A percentile compares a stretch with the other conserved stretches of the same genome.
Conservation (phyloP, 495 filamentous ascomycete genomes). For the Hypoxylon rickii region DNA sequence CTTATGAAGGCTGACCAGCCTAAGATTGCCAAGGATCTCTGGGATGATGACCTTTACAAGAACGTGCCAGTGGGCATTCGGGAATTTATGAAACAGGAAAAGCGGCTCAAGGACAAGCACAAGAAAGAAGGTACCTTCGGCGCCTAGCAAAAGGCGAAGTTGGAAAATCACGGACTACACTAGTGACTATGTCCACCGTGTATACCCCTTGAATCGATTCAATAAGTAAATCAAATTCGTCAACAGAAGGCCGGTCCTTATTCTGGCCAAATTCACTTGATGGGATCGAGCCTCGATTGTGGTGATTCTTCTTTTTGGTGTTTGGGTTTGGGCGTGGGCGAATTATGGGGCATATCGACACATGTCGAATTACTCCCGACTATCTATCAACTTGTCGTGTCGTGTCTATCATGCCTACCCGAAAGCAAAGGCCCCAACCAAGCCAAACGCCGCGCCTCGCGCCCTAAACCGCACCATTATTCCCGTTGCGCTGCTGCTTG, state of each 20-base stretch:
- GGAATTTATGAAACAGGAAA: slow-evolving; percentile 98
- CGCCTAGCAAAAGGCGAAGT: slow-evolving; percentile 28
- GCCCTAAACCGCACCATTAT: slow-evolving; percentile 24
- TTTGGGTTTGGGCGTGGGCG: slow-evolving; percentile 17
- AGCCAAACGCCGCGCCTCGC: neutral
- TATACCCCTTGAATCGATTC: slow-evolving; percentile 10
- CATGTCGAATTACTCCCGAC: slow-evolving; percentile 15
- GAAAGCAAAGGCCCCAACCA: slow-evolving; percentile 21
- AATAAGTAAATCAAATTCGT: slow-evolving; percentile 19
- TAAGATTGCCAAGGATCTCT: slow-evolving; percentile 48
- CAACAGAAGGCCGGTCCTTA: too few relatives aligned
- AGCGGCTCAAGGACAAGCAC: slow-evolving; percentile 81
- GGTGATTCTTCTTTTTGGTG: too few relatives aligned
- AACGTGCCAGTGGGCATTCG: slow-evolving; percentile 89
- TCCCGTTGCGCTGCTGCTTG: slow-evolving; percentile 45
- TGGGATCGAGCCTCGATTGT: too few relatives aligned
- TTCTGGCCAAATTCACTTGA: slow-evolving; percentile 6
- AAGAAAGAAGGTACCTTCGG: slow-evolving; percentile 47
- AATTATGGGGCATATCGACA: slow-evolving; percentile 9
- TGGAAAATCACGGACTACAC: neutral
- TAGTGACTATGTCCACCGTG: slow-evolving; percentile 16
- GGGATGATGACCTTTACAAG: slow-evolving; percentile 70
- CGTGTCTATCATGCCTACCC: slow-evolving; percentile 24
- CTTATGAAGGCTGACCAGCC: slow-evolving; percentile 31
- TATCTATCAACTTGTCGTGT: slow-evolving; percentile 35